Percentiles rank a stretch among this genome's conserved stretches.
Conservation (phyloP, 257 asterid species). For the Ligustrum vulgare region DNA sequence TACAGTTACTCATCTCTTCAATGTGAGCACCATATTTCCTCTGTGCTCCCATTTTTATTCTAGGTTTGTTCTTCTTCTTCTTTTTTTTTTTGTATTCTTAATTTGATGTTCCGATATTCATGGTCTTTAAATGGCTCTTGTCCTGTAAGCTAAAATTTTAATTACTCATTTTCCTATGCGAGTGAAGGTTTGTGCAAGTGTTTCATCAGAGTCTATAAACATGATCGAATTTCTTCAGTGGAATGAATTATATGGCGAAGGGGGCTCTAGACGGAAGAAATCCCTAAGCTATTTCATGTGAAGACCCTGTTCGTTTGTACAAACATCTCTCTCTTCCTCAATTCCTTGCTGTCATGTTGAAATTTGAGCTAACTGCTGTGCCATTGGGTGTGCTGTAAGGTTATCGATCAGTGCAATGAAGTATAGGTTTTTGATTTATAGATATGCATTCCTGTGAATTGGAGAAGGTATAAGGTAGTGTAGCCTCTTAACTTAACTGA, state of each 20-base stretch:
- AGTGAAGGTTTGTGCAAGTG: slow-evolving; percentile 73
- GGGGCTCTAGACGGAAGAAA: slow-evolving; percentile 71
- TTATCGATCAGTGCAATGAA: slow-evolving; percentile 39
- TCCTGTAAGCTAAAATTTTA: too few species aligned
- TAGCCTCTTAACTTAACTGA: slow-evolving; percentile 31
- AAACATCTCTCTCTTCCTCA: slow-evolving; percentile 15
- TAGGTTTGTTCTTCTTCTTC: too few species aligned
- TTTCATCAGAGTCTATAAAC: slow-evolving; percentile 71
- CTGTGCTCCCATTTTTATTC: too few species aligned
- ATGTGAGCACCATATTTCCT: too few species aligned
- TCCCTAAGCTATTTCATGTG: slow-evolving; percentile 83
- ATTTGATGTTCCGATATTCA: too few species aligned
- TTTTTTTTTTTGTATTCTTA: too few species aligned
- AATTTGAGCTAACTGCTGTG: slow-evolving; percentile 16
- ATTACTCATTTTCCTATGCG: neutral
- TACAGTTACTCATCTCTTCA: too few species aligned
- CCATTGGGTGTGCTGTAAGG: slow-evolving; percentile 27
- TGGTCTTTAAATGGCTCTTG: too few species aligned
- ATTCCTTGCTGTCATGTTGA: slow-evolving; percentile 12
- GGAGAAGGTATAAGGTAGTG: slow-evolving; percentile 43
- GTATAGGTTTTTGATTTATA: slow-evolving; percentile 39
- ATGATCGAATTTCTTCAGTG: slow-evolving; percentile 78
- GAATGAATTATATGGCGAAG: slow-evolving; percentile 87
- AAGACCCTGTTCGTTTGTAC: slow-evolving; percentile 27
- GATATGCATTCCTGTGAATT: slow-evolving; percentile 22